Percentiles rank a stretch among this genome's conserved stretches.
Evolutionary conservation across 805 yeast species (phyloP).

Genomic region (Saturnispora besseyi): DNA sequence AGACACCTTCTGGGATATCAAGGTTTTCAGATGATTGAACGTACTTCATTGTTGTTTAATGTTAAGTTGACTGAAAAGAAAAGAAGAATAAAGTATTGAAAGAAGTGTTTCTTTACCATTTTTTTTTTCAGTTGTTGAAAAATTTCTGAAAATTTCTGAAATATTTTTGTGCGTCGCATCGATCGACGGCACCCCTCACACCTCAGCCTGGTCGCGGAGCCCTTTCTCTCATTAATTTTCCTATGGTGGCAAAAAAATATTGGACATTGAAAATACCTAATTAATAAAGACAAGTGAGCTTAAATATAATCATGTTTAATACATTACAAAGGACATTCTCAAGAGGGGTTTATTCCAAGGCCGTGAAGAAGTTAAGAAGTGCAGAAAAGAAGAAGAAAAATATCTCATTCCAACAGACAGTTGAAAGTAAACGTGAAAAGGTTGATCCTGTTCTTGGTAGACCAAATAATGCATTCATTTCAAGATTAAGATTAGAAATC

Average conservation of each 20-base stretch:
- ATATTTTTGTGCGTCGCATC: constrained; percentile 9
- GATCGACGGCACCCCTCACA: constrained; percentile 11
- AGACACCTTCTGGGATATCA: constrained; percentile 84
- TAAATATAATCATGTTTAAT: not conserved
- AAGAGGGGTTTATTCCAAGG: constrained; percentile 8
- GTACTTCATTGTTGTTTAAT: constrained; percentile 41
- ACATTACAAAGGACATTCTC: not conserved
- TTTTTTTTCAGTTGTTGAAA: not conserved
- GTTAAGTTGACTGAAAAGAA: not conserved
- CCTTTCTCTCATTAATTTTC: not conserved
- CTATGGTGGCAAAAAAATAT: not conserved
- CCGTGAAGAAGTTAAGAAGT: constrained; percentile 12
- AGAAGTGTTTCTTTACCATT: not conserved
- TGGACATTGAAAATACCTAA: not conserved
- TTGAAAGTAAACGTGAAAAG: constrained; percentile 22
- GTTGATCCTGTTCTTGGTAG: constrained; percentile 85
- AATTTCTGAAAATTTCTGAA: not conserved
- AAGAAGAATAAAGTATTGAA: not conserved
- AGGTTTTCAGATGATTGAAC: constrained; percentile 50
- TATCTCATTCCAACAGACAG: constrained; percentile 19
- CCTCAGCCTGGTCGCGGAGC: not conserved
- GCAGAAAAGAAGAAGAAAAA: constrained; percentile 24
- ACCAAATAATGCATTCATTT: constrained; percentile 54
- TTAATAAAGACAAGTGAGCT: not conserved
- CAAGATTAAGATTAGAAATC: constrained; percentile 56